These are phyloP conservation scores for Phytophthora idaei DNA, from an alignment of 352 stramenopile species.

Conservation along the genomic window DNA sequence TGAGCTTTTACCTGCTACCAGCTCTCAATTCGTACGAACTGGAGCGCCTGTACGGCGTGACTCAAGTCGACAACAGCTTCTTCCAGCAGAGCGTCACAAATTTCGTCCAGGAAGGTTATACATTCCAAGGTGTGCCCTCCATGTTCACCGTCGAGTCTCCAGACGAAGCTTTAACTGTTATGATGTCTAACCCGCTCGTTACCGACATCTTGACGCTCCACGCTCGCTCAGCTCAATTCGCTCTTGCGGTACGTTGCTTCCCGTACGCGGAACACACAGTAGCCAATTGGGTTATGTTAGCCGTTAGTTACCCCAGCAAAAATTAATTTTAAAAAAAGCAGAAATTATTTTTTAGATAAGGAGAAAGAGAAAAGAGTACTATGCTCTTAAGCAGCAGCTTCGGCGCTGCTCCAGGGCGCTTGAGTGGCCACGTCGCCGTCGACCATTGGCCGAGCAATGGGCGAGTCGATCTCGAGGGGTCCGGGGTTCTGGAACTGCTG, in stretches of 20 bases:
- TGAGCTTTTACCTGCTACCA: conserved; percentile 81
- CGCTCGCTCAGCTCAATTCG: conserved; percentile 66
- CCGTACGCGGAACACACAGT: conserved; percentile 73
- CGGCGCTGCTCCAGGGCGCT: conserved; percentile 49
- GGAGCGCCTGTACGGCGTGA: conserved; percentile 71
- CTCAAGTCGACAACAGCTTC: conserved; percentile 76
- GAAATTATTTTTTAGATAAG: conserved; percentile 20
- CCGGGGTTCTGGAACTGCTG: conserved; percentile 39
- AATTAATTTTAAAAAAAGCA: conserved; percentile 10
- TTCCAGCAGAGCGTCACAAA: conserved; percentile 86
- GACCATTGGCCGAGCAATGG: conserved; percentile 22
- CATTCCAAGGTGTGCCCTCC: conserved; percentile 87
- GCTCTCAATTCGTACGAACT: conserved; percentile 89
- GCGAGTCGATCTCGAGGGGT: conserved; percentile 31
- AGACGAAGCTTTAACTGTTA: conserved; percentile 45
- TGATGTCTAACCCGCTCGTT: conserved; percentile 57
- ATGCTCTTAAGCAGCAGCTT: conserved; percentile 18
- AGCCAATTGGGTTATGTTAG: conserved; percentile 87
- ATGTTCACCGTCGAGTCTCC: conserved; percentile 49
- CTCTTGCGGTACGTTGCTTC: conserved; percentile 76
- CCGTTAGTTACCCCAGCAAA: conserved; percentile 62
- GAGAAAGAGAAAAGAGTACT: neutral
- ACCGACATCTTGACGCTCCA: conserved; percentile 67
- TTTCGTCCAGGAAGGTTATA: conserved; percentile 79
- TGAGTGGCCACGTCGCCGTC: conserved; percentile 47